These are phyloP conservation scores for Penicillium janthinellum DNA, from an alignment of 2,329 filamentous ascomycete species.

Conservation along the genomic window DNA sequence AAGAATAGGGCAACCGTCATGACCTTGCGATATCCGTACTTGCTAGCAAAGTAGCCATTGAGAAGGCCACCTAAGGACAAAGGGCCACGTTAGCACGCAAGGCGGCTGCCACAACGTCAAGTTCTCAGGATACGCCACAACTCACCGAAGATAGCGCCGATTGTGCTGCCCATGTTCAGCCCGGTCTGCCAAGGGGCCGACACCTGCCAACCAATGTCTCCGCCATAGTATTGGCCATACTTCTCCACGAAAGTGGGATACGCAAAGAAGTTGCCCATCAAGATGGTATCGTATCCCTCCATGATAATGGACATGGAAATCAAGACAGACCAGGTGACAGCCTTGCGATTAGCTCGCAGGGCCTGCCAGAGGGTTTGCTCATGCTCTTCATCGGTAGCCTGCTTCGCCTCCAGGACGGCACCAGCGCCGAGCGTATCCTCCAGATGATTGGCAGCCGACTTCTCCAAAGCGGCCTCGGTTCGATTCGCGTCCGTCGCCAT, in stretches of 20 bases:
- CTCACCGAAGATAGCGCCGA: conserved; percentile 27
- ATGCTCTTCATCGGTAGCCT: conserved; percentile 25
- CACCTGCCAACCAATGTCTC: conserved; percentile 34
- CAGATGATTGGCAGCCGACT: conserved; percentile 30
- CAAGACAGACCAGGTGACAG: conserved; percentile 39
- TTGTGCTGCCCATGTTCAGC: conserved; percentile 46
- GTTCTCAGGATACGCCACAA: neutral
- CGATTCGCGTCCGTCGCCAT: conserved; percentile 13
- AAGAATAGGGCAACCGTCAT: conserved; percentile 47
- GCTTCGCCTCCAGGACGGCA: conserved; percentile 26
- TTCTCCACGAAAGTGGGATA: conserved; percentile 48
- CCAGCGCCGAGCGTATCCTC: conserved; percentile 30
- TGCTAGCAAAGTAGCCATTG: conserved; percentile 31
- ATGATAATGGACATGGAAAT: conserved; percentile 54
- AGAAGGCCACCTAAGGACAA: conserved; percentile 29
- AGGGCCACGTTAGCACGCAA: conserved; percentile 1
- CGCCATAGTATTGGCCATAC: conserved; percentile 28
- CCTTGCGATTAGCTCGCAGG: conserved; percentile 27
- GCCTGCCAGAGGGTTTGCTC: conserved; percentile 21
- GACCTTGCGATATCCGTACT: conserved; percentile 48
- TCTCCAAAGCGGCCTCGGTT: conserved; percentile 25
- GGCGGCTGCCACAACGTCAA: too few relatives aligned
- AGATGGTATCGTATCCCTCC: conserved; percentile 57
- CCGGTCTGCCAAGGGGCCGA: conserved; percentile 65
- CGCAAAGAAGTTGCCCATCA: conserved; percentile 54